Evolutionary conservation across 1,284 basidiomycete genomes (phyloP).

Genomic region (Gymnopus androsaceus): DNA sequence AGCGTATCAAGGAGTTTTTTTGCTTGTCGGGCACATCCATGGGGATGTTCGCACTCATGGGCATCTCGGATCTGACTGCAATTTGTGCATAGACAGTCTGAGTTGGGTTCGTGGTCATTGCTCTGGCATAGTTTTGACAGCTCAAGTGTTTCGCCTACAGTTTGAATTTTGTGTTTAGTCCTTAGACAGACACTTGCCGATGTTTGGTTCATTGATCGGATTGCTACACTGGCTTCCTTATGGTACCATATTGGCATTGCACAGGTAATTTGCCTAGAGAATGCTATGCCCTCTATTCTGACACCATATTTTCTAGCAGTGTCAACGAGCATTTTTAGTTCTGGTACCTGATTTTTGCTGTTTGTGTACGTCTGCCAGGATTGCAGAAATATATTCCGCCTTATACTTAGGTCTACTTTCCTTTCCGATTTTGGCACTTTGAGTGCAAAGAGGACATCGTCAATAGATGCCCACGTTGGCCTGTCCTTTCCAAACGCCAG

Average conservation of each 20-base stretch:
- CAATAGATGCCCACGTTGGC: conserved; percentile 16
- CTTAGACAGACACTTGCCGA: conserved; percentile 1
- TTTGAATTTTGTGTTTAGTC: not conserved
- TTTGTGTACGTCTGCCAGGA: conserved; percentile 2
- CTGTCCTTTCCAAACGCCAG: conserved; percentile 11
- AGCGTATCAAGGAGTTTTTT: conserved; percentile 11
- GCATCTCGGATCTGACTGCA: not conserved
- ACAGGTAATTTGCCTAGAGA: conserved; percentile 2
- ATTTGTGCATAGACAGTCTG: conserved; percentile 4
- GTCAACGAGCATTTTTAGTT: not conserved
- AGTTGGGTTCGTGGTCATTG: not conserved
- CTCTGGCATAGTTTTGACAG: conserved; percentile 5
- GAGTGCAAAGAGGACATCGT: conserved; percentile 9
- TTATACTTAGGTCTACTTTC: not conserved
- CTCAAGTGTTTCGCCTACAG: not conserved
- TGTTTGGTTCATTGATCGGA: not conserved
- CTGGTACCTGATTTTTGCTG: not conserved
- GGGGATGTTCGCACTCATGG: not conserved
- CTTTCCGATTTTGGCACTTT: not conserved
- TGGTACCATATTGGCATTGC: conserved; percentile 20
- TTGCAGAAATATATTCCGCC: conserved; percentile 3
- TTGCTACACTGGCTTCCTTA: too few relatives aligned
- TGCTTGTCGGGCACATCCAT: conserved; percentile 9
- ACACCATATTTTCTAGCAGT: not conserved
- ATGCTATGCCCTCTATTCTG: too few relatives aligned